Conservation (phyloP, 345 rosid genomes). For the Gossypium mustelinum region DNA sequence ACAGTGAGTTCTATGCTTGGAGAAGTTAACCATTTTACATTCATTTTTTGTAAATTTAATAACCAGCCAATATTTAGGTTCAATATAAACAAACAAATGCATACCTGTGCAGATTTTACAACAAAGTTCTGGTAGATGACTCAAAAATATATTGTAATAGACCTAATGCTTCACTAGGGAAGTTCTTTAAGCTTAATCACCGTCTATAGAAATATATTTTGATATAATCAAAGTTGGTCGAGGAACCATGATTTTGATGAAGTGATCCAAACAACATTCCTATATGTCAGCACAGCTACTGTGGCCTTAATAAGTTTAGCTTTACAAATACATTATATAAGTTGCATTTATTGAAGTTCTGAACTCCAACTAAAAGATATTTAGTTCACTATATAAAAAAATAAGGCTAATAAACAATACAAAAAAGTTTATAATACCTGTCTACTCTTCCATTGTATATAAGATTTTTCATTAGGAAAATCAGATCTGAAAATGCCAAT, state of each 20-base stretch:
- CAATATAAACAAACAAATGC: neutral
- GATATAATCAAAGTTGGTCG: neutral
- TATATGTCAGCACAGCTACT: neutral
- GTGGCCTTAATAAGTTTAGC: neutral
- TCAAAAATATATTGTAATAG: neutral
- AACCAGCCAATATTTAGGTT: neutral
- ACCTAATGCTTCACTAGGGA: neutral
- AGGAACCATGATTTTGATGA: neutral
- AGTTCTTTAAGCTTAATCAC: neutral
- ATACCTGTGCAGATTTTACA: neutral
- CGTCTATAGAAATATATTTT: neutral
- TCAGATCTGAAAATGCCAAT: slow-evolving; percentile 78
- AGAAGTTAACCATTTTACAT: neutral
- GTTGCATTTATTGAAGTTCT: neutral
- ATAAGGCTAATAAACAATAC: neutral
- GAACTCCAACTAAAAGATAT: neutral
- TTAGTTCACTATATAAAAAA: slow-evolving; percentile 3
- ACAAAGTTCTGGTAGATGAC: neutral
- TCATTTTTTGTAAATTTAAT: neutral
- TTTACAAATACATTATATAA: neutral
- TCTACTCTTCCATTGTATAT: slow-evolving; percentile 83
- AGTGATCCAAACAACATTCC: neutral
- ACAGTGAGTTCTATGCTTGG: slow-evolving; percentile 11
- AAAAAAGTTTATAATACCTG: slow-evolving; percentile 46
- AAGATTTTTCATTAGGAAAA: slow-evolving; percentile 71